Evolutionary conservation across 768 basidiomycete genomes (phyloP).

Genomic region (Psilocybe cyanescens): DNA sequence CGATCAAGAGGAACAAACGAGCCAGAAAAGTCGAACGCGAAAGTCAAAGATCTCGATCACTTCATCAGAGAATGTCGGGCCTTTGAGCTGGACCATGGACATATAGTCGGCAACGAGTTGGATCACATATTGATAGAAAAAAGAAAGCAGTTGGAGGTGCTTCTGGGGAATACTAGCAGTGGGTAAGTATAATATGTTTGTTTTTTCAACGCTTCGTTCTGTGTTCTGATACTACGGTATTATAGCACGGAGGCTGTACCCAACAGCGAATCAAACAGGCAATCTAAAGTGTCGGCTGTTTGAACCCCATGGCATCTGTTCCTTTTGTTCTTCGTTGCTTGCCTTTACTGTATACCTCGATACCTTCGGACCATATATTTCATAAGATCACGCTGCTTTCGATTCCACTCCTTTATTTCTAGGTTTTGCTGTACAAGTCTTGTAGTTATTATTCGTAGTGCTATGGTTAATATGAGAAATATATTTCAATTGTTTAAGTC

Average conservation of each 20-base stretch:
- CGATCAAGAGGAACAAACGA: conserved; percentile 72
- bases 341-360: no score
- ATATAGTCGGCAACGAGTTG: conserved; percentile 36
- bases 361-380: no score
- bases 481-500: no score
- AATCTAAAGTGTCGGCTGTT: background rate
- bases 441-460: no score
- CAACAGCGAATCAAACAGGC: background rate
- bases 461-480: no score
- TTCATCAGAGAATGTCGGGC: conserved; percentile 66
- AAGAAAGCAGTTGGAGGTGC: conserved; percentile 30
- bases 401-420: no score
- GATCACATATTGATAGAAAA: conserved; percentile 33
- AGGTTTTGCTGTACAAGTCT: no score
- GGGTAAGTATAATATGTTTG: conserved; percentile 18
- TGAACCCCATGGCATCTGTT: background rate
- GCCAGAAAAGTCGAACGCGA: conserved; percentile 60
- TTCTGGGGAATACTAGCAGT: conserved; percentile 30
- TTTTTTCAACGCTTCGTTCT: background rate
- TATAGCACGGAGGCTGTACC: background rate
- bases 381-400: no score
- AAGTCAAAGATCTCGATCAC: conserved; percentile 63
- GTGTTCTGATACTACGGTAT: background rate
- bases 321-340: background rate
- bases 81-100: conserved; percentile 61